Conservation (phyloP, 2,329 filamentous ascomycete genomes). For the Amylocarpus encephaloides region DNA sequence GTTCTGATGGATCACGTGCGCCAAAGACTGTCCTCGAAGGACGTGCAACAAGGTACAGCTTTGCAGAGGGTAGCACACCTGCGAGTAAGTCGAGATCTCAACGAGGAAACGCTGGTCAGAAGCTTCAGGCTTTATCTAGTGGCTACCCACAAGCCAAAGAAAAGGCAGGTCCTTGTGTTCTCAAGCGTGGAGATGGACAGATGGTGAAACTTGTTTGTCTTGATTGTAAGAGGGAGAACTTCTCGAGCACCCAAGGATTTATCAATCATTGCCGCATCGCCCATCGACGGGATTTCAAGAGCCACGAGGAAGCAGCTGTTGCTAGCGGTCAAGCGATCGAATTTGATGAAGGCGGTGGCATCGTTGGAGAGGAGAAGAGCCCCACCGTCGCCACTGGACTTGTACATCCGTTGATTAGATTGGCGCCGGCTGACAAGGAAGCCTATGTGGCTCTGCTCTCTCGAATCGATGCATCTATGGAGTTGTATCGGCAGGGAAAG, state of each 20-base stretch:
- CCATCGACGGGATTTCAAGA: slow-evolving; percentile 88
- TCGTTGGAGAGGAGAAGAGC: slow-evolving; percentile 40
- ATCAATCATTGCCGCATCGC: slow-evolving; percentile 98
- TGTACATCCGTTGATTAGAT: slow-evolving; percentile 56
- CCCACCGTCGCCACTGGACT: slow-evolving; percentile 36
- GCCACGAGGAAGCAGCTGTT: slow-evolving; percentile 87
- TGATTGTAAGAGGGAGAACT: slow-evolving; percentile 83
- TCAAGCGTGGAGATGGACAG: slow-evolving; percentile 79
- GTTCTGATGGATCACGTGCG: slow-evolving; percentile 23
- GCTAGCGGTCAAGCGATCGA: slow-evolving; percentile 82
- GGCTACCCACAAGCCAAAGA: slow-evolving; percentile 71
- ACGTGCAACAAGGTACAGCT: slow-evolving; percentile 72
- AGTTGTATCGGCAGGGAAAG: slow-evolving; percentile 46
- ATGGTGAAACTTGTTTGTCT: slow-evolving; percentile 86
- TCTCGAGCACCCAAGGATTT: slow-evolving; percentile 96
- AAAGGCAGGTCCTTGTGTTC: slow-evolving; percentile 73
- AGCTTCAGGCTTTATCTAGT: slow-evolving; percentile 62
- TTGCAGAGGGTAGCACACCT: slow-evolving; percentile 45
- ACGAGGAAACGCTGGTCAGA: slow-evolving; percentile 52
- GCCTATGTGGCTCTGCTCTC: slow-evolving; percentile 44
- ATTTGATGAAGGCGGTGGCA: slow-evolving; percentile 49
- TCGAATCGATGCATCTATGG: slow-evolving; percentile 49
- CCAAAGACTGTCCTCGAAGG: slow-evolving; percentile 53
- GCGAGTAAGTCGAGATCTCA: slow-evolving; percentile 48
- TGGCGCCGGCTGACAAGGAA: slow-evolving; percentile 48